Percentiles rank a stretch among this genome's conserved stretches.
These are phyloP conservation scores for Zasmidium angulare DNA, from an alignment of 2,329 filamentous ascomycete species.

Conservation along the genomic window DNA sequence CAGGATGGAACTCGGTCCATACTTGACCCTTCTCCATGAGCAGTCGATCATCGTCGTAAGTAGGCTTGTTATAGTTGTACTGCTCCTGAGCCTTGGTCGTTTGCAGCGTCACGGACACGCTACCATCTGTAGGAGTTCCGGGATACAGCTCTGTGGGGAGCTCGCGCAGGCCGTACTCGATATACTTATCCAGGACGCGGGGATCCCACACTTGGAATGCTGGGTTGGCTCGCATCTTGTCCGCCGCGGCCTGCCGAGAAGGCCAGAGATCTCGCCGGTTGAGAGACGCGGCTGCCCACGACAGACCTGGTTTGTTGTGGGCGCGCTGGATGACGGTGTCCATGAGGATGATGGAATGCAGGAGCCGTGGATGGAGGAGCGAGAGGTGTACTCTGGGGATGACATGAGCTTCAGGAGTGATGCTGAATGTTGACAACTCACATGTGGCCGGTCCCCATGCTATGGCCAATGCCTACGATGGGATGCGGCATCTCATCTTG, in stretches of 20 bases:
- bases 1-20: slow-evolving; percentile 4
- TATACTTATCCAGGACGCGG: slow-evolving; percentile 71
- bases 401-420: slow-evolving; percentile 35
- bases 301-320: slow-evolving; percentile 35
- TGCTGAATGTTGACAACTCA: slow-evolving; percentile 55
- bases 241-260: slow-evolving; percentile 65
- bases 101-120: slow-evolving; percentile 63
- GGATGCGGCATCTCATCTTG: slow-evolving; percentile 74
- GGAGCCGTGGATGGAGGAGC: slow-evolving; percentile 72
- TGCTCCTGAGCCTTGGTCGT: slow-evolving; percentile 90
- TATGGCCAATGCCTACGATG: slow-evolving; percentile 79
- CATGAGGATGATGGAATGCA: slow-evolving; percentile 53
- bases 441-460: slow-evolving; percentile 64
- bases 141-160: slow-evolving; percentile 65
- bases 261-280: slow-evolving; percentile 77
- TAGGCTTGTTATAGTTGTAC: slow-evolving; percentile 31
- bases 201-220: slow-evolving; percentile 83
- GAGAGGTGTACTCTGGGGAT: slow-evolving; percentile 62
- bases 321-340: slow-evolving; percentile 68
- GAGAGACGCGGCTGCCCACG: slow-evolving; percentile 50
- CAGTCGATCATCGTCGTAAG: slow-evolving; percentile 7
- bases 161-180: slow-evolving; percentile 68
- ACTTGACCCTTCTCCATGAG: slow-evolving; percentile 1
- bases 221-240: slow-evolving; percentile 61
- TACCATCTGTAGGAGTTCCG: slow-evolving; percentile 18